phyloP scores from a whole-genome alignment of 2,329 filamentous ascomycete species.

The Chrysoporthe puriensis region DNA sequence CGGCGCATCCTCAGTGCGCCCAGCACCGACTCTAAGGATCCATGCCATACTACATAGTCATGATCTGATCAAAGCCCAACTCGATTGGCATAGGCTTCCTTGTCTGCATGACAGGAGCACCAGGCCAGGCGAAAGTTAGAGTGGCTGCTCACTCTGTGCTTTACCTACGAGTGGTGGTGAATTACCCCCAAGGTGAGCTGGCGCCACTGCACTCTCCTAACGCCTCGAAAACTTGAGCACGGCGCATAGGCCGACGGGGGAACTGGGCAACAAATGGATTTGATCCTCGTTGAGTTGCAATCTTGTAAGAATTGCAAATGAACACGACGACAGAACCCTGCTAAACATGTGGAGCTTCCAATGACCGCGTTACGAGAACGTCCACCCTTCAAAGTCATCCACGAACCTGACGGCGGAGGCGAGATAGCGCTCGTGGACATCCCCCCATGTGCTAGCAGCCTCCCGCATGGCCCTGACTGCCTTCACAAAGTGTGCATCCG shows the following conservation, averaged over 20 bases:
- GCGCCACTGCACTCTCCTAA: background rate
- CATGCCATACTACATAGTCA: background rate
- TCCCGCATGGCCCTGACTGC: conserved; percentile 75
- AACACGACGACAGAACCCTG: background rate
- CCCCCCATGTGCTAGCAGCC: conserved; percentile 74
- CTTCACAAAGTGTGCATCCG: conserved; percentile 86
- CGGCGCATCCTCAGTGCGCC: background rate
- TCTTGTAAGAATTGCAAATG: background rate
- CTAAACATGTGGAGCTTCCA: background rate
- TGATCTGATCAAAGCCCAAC: background rate
- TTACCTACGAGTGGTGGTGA: background rate
- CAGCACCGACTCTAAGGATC: background rate
- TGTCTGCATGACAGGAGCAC: background rate
- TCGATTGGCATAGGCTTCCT: background rate
- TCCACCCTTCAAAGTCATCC: conserved; percentile 74
- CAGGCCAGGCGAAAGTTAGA: background rate
- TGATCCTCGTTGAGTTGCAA: background rate
- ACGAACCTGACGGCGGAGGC: conserved; percentile 72
- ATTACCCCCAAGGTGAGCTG: background rate
- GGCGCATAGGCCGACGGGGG: background rate
- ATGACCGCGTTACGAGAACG: conserved; percentile 35
- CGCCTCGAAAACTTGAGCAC: background rate
- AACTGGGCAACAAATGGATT: background rate
- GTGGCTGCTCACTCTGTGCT: background rate
- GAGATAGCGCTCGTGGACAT: conserved; percentile 67